phyloP scores from a whole-genome alignment of 257 asterid genomes.

The Paraleonurus japonicus region DNA sequence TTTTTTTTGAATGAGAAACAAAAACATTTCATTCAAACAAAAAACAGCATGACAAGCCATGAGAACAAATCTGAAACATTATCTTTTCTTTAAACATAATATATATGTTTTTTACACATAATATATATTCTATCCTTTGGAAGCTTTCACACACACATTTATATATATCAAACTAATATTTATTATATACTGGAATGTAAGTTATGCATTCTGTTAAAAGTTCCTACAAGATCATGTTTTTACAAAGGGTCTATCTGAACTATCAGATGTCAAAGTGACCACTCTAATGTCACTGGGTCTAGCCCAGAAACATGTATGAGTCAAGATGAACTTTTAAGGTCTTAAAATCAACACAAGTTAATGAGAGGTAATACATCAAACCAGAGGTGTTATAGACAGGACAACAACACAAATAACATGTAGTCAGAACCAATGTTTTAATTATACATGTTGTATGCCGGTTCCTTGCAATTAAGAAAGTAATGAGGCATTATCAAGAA shows the following conservation, averaged over 20 bases:
- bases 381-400: background rate
- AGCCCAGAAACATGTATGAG: too few relatives aligned
- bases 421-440: background rate
- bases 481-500: constrained; percentile 32
- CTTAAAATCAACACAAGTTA: background rate
- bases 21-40: background rate
- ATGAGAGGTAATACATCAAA: background rate
- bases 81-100: background rate
- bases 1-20: background rate
- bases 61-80: background rate
- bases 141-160: background rate
- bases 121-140: background rate
- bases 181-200: background rate
- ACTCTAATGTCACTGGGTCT: too few relatives aligned
- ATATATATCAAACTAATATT: too few relatives aligned
- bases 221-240: background rate
- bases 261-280: too few relatives aligned
- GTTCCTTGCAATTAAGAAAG: background rate
- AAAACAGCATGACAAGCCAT: background rate
- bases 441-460: background rate
- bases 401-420: background rate
- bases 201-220: background rate
- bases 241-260: too few relatives aligned
- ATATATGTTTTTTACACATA: background rate
- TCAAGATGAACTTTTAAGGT: background rate